Base-by-base conservation (phyloP, 371 early-diverging fungal species). In the Mucor velutinosus region DNA sequence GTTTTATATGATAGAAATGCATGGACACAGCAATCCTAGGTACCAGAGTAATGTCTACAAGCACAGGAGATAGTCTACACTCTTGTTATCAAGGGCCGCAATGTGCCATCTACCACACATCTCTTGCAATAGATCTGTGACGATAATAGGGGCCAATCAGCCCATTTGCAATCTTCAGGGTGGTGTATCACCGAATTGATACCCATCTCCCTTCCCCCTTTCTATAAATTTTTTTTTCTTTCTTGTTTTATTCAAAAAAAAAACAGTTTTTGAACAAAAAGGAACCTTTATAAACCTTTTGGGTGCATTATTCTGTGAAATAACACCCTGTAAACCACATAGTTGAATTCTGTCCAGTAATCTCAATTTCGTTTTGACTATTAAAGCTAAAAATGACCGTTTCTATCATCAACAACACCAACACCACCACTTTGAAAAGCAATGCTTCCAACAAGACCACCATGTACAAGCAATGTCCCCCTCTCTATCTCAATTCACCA, bases 361-460 rank as follows among this genome's bases (percentile, higher is more conserved):
- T 17, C 19, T n/a, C 15, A 45, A 14, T 33, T 41, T 32, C 65
- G 69, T 69, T 69, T 69, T 69, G 69, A 60, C 61, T 60, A 55
- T 55, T 25, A n/a, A 41, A 8, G 17, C 49, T 35, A 63, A 58
- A 25, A 64, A 69, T 69, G 69, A 60, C 49, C 19, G 49, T 17
- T 43, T 32, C 55, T 45, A 60, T 60, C 15, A 33, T 55, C 64
- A 63, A 63, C 58, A 45, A 39, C 60, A 69, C 17, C 43, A 35
- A 41, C 32, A 19, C 19, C 61, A 61, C 19, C 23, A 23, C 51
- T 12, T 51, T 51, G 51, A 51, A 51, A 51, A 51, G 11, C 62
- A 64, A 49, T 41, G 1, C 29, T 7, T 51, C 12, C 60, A 47
- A 51, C 59, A 63, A 7, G 58, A 57, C 45, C n/a, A 30, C 23